Percentiles rank a stretch among this genome's conserved stretches.
Evolutionary conservation across 2,329 filamentous ascomycete species (phyloP).

Genomic region (Xylariales sp.): DNA sequence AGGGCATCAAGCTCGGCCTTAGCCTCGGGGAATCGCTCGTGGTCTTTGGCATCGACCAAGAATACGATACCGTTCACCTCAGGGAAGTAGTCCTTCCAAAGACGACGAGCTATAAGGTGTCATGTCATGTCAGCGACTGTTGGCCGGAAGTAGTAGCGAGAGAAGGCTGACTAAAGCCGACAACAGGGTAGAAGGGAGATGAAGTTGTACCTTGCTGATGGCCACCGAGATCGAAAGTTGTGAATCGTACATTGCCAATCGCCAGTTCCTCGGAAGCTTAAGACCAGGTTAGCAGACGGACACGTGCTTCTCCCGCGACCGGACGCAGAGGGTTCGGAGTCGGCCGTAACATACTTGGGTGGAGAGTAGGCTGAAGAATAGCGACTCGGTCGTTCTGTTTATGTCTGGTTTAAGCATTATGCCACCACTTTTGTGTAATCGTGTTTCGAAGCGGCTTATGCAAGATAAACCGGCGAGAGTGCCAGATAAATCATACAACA

Average conservation of each 20-base stretch:
- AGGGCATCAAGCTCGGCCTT: slow-evolving; percentile 97
- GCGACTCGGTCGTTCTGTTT: slow-evolving; percentile 84
- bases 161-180: neutral
- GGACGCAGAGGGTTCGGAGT: slow-evolving; percentile 3
- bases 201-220: slow-evolving; percentile 73
- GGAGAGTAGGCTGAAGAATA: slow-evolving; percentile 83
- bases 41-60: slow-evolving; percentile 95
- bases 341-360: slow-evolving; percentile 86
- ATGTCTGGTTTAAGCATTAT: neutral
- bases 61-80: slow-evolving; percentile 97
- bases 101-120: slow-evolving; percentile 75
- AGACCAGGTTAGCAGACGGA: slow-evolving; percentile 16
- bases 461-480: no score
- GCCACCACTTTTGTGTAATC: neutral
- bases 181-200: slow-evolving; percentile 10
- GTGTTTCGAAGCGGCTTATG: neutral
- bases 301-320: slow-evolving; percentile 13
- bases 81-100: slow-evolving; percentile 97
- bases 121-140: no score
- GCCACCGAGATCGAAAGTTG: slow-evolving; percentile 88
- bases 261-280: slow-evolving; percentile 84
- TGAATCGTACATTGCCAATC: slow-evolving; percentile 91
- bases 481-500: neutral
- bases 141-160: slow-evolving; percentile 8
- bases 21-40: slow-evolving; percentile 88